Evolutionary conservation across 2,329 filamentous ascomycete genomes (phyloP).

Genomic region (Talaromyces pinophilus): DNA sequence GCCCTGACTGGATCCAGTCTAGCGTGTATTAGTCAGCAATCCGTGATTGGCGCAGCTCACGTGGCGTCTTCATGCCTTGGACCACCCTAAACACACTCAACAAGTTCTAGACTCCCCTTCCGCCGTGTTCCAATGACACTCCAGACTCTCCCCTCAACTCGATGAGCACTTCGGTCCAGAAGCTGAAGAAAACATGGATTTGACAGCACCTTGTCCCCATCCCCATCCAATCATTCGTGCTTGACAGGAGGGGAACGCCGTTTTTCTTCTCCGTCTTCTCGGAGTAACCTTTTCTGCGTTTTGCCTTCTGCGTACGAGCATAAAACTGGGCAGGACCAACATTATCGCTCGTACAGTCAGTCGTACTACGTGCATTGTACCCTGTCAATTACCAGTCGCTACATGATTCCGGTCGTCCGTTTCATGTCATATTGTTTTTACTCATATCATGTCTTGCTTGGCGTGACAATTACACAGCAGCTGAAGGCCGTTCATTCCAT

Average conservation of each 20-base stretch:
- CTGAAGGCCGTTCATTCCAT: background rate
- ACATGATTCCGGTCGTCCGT: background rate
- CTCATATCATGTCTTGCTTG: background rate
- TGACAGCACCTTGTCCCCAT: background rate
- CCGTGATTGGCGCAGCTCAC: slow-evolving; percentile 11
- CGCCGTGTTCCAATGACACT: background rate
- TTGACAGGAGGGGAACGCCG: background rate
- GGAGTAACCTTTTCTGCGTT: background rate
- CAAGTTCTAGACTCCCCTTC: background rate
- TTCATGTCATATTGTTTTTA: background rate
- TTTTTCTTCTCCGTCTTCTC: background rate
- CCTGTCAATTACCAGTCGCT: background rate
- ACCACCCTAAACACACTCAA: background rate
- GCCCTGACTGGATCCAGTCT: background rate
- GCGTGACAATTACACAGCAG: background rate
- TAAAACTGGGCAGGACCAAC: background rate
- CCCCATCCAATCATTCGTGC: background rate
- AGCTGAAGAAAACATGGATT: background rate
- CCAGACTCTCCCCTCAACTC: background rate
- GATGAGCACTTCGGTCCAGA: no score
- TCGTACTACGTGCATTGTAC: background rate
- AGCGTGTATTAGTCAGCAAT: background rate
- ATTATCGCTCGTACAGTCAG: background rate
- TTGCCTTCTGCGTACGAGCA: background rate
- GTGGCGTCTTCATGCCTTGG: slow-evolving; percentile 4